These are phyloP conservation scores for Postia placenta DNA, from an alignment of 768 basidiomycete species.

Conservation along the genomic window DNA sequence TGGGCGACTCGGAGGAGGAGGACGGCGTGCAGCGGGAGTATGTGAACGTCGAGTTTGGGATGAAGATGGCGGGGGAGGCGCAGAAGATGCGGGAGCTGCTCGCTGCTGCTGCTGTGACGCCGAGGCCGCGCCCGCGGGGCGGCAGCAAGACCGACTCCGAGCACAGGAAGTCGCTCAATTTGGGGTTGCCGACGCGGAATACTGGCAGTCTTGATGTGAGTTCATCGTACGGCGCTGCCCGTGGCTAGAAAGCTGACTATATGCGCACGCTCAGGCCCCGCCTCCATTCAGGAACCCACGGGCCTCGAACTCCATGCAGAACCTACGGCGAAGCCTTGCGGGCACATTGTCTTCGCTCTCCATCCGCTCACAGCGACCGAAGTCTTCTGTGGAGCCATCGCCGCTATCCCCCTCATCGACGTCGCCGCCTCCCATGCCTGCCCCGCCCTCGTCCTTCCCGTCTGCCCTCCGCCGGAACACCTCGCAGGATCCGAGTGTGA, in stretches of 20 bases:
- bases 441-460: conserved; percentile 21
- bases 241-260: not conserved
- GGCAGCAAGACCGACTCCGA: conserved; percentile 8
- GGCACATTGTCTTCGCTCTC: conserved; percentile 23
- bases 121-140: not conserved
- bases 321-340: conserved; percentile 40
- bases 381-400: conserved; percentile 10
- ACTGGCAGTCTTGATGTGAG: not conserved
- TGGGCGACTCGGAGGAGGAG: conserved; percentile 21
- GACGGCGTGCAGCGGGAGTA: not conserved
- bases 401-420: conserved; percentile 6
- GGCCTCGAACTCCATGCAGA: conserved; percentile 33
- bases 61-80: conserved; percentile 3
- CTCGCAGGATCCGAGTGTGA: not conserved
- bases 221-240: conserved; percentile 1
- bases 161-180: conserved; percentile 29
- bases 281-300: conserved; percentile 12
- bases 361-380: conserved; percentile 17
- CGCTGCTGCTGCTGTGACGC: not conserved
- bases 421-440: not conserved
- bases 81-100: conserved; percentile 4
- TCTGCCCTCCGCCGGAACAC: conserved; percentile 5
- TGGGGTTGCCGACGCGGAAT: conserved; percentile 16
- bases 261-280: not conserved
- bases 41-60: not conserved